These are phyloP conservation scores for Cladophialophora exuberans DNA, from an alignment of 2,329 filamentous ascomycete genomes.

Conservation along the genomic window DNA sequence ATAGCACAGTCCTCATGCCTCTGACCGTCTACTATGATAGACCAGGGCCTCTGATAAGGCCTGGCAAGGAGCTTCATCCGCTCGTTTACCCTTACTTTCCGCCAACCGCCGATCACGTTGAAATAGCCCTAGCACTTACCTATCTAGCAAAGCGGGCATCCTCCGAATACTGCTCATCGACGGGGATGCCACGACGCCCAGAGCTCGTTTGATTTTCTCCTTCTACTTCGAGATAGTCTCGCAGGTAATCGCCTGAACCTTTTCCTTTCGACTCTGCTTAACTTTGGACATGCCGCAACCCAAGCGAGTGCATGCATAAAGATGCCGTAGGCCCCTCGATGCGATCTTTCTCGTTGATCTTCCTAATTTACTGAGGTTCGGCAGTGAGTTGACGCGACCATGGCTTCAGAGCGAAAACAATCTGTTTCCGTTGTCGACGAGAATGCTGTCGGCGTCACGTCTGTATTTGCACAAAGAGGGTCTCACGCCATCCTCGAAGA, in stretches of 20 bases:
- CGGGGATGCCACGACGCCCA: neutral
- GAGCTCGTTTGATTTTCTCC: neutral
- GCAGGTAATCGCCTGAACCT: neutral
- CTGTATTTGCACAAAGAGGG: constrained; percentile 25
- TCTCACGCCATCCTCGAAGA: constrained; percentile 31
- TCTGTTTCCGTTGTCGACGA: constrained; percentile 26
- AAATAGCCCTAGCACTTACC: too few relatives aligned
- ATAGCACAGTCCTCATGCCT: neutral
- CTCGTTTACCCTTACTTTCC: neutral
- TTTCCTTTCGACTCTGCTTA: neutral
- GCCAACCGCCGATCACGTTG: too few relatives aligned
- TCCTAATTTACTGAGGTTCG: neutral
- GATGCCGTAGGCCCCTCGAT: neutral
- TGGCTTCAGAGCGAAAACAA: constrained; percentile 15
- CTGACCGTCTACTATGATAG: neutral
- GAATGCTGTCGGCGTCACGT: constrained; percentile 29
- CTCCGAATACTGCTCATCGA: neutral
- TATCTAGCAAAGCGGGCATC: neutral
- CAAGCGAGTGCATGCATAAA: constrained; percentile 1
- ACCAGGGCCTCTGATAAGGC: constrained; percentile 9
- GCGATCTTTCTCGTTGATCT: neutral
- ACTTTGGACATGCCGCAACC: neutral
- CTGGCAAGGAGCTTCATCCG: neutral
- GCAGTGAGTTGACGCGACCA: neutral
- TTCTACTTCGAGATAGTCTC: constrained; percentile 7